Conservation (phyloP, 2,329 filamentous ascomycete species). For the Dactylonectria macrodidyma region DNA sequence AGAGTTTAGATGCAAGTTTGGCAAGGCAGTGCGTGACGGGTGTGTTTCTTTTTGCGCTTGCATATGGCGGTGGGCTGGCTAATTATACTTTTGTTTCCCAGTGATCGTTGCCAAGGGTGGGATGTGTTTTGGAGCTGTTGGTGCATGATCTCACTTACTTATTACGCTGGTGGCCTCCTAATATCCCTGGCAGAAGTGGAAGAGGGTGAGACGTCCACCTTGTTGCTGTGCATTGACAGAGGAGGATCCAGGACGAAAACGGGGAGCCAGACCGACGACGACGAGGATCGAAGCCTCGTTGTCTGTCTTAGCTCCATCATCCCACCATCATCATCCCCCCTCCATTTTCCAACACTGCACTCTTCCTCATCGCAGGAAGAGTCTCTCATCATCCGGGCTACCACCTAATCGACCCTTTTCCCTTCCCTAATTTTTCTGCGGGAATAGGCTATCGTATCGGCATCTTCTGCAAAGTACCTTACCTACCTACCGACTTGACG, state of each 20-base stretch:
- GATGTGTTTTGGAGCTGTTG: background rate
- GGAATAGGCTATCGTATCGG: background rate
- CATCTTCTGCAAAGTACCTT: background rate
- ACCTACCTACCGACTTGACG: background rate
- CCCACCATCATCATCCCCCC: too few species aligned
- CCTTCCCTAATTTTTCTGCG: background rate
- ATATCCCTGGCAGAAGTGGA: background rate
- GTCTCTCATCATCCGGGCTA: background rate
- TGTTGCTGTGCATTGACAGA: background rate
- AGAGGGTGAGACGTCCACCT: background rate
- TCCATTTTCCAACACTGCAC: too few species aligned
- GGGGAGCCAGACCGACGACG: background rate
- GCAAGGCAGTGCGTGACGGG: background rate
- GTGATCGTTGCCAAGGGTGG: background rate
- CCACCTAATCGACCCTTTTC: too few species aligned
- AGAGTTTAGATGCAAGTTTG: background rate
- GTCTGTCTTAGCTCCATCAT: too few species aligned
- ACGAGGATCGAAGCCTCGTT: background rate
- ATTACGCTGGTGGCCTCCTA: background rate
- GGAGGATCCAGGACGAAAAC: slow-evolving; percentile 6
- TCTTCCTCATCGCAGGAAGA: background rate
- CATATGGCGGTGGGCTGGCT: background rate
- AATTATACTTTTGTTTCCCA: background rate
- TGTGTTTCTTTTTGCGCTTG: slow-evolving; percentile 14
- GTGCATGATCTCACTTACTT: background rate